Evolutionary conservation across 2,329 filamentous ascomycete species (phyloP).

Genomic region (Paramyrothecium roridum): DNA sequence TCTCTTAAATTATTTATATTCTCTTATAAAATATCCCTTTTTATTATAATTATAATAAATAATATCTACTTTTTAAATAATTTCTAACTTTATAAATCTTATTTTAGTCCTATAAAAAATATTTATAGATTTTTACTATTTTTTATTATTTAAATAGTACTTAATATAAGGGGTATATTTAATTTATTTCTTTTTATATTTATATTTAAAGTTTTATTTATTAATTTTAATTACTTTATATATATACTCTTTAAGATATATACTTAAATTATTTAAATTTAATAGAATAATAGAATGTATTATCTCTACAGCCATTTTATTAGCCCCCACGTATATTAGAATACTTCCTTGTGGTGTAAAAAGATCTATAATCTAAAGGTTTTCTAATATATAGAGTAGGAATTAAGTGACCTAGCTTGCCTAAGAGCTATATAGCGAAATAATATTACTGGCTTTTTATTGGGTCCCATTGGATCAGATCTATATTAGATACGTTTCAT

Average conservation of each 20-base stretch:
- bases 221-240: not conserved
- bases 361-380: no score
- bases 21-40: not conserved
- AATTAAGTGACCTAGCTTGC: no score
- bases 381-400: no score
- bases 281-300: not conserved
- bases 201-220: not conserved
- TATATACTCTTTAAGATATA: not conserved
- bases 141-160: not conserved
- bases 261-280: not conserved
- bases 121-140: not conserved
- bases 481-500: no score
- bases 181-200: not conserved
- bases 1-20: not conserved
- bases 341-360: not conserved
- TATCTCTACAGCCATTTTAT: not conserved
- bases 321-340: no score
- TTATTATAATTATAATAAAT: not conserved
- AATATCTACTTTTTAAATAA: not conserved
- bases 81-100: not conserved
- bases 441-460: no score
- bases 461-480: no score
- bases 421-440: no score
- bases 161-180: not conserved
- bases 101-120: not conserved